Base-by-base conservation (phyloP, 164 flowering plant genomes). In the Kingdonia uniflora region DNA sequence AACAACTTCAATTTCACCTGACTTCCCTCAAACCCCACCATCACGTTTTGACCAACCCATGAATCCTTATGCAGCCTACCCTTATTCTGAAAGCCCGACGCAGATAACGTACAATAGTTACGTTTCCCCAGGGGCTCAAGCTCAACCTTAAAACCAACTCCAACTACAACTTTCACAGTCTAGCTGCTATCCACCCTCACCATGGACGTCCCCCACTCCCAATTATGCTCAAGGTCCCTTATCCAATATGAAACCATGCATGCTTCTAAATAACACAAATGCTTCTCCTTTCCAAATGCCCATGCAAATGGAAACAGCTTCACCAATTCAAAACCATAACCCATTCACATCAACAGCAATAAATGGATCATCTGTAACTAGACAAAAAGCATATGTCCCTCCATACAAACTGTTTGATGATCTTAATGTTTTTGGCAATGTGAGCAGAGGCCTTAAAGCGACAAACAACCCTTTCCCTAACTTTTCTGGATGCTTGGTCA, bases 401-500 rank as follows among this genome's bases (percentile, higher is more conserved):
- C 74, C 98, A 0, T 83, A 87, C 68, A 76, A 87, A 61, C 63
- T 91, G 60, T 91, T 91, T 67, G 98, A 91, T 61, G 98, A 91
- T 75, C 73, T 87, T 41, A 77, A 83, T 61, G 88, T 85, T 56
- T 71, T 87, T 25, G 81, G 90, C 10, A 77, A 63, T 72, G 48
- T 62, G 1, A 85, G 75, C 42, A 77, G 77, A 51, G 74, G 69
- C 63, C 42, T 60, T 7, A 79, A 75, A 61, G 35, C 8, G 35
- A 65, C 53, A 54, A 49, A 61, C 1, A 49, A 33, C 49, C 14
- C 16, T 12, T 22, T 49, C 26, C 19, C 59, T 26, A 20, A 65
- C 41, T 65, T 80, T 4, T 56, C 78, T 2, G 79, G 44, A 50
- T 64, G 39, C 51, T 69, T 13, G 66, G 73, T 39, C n/a, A n/a